Base-by-base conservation (phyloP, 73 alveolate genomes). In the Diophrys appendiculata region DNA sequence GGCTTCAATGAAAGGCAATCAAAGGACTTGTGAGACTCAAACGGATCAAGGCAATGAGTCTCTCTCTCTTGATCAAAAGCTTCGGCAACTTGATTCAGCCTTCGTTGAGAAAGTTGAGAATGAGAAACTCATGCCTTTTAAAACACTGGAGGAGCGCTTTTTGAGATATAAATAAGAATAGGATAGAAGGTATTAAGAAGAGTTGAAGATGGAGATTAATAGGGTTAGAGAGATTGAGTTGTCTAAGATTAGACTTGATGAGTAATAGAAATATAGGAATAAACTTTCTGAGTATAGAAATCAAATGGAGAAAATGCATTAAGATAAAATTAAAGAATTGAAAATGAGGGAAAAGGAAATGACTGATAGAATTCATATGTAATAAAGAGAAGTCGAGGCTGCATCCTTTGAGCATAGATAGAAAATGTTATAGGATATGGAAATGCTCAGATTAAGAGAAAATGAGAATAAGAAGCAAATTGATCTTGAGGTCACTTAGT, bases 111-210 rank as follows among this genome's bases (percentile, higher is more conserved):
- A 77, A 34, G 72, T 30, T 43, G 86, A 72, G 22, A 54, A 68
- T 3, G 90, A 84, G 78, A 71, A 87, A 73, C 54, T 84, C 71
- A 84, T 77, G 88, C 90, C 88, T 11, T 80, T 70, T 81, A 86
- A 83, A 53, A 55, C 89, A 14, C 78, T 89, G n/a, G 96, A 89
- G 54, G 96, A 89, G 79, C 70, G 92, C 64, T 83, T 89, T 89
- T 56, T 79, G 68, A 84, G 72, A 77, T 83, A 84, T 65, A 79
- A 84, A 65, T 18, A 81, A 54, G 96, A 89, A 29, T 80, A 84
- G 14, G 96, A 89, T 32, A 65, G 33, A 65, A 68, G 85, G 26
- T 69, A 64, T 54, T 72, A 75, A 68, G 73, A 74, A 52, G 96
- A 89, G 23, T 34, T 89, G n/a, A 83, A 73, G 80, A 29, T 77